A percentile compares a stretch with the other conserved stretches of the same genome.
These are phyloP conservation scores for Zymoseptoria ardabiliae DNA, from an alignment of 2,329 filamentous ascomycete species.

Conservation along the genomic window DNA sequence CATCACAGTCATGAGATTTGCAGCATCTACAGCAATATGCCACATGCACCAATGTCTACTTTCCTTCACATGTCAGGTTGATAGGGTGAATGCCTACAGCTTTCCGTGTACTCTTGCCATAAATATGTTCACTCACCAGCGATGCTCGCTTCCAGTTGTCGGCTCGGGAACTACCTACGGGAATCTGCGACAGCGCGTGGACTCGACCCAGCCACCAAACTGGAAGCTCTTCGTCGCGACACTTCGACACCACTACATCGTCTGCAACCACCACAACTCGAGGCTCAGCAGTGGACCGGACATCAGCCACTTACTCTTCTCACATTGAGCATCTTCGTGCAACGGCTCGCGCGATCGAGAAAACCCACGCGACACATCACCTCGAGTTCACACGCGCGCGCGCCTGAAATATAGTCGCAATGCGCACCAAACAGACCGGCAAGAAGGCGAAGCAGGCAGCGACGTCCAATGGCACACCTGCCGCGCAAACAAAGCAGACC, in stretches of 20 bases:
- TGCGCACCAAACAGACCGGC: slow-evolving; percentile 10
- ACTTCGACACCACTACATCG: background rate
- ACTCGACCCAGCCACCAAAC: background rate
- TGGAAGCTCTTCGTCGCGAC: background rate
- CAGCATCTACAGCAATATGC: no score
- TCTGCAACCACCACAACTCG: background rate
- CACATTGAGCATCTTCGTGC: background rate
- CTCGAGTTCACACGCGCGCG: background rate
- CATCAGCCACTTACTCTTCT: background rate
- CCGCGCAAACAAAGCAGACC: background rate
- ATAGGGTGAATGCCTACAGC: background rate
- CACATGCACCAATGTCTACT: no score
- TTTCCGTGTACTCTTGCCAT: background rate
- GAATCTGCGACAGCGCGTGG: background rate
- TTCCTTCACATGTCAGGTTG: background rate
- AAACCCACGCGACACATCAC: background rate
- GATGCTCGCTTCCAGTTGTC: background rate
- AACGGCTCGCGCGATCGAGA: background rate
- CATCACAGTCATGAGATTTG: background rate
- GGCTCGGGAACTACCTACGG: background rate
- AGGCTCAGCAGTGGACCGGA: background rate
- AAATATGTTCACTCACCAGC: background rate
- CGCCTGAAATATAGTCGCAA: background rate
- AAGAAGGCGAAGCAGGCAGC: slow-evolving; percentile 1
- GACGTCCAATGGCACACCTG: slow-evolving; percentile 2